Base-by-base conservation (phyloP, 1,284 basidiomycete genomes). In the Rhodofomes roseus region DNA sequence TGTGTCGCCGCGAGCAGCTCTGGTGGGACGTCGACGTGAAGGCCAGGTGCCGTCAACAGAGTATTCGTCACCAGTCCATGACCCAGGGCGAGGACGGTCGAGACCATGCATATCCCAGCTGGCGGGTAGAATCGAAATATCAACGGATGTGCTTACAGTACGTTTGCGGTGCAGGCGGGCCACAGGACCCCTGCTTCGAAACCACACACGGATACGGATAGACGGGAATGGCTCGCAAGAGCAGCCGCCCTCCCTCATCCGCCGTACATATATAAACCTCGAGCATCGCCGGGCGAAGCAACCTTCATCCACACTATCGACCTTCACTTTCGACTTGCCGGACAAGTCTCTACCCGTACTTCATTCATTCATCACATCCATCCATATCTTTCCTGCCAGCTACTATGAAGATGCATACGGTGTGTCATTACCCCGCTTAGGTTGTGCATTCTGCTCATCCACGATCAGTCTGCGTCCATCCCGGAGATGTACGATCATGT, bases 401-500 rank as follows among this genome's bases (percentile, higher is more conserved):
- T 62, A 58, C 56, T 16, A 51, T 16, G 9, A 46, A 25, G 25
- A 48, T 48, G 46, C 23, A 27, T 48, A 14, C 23, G 16, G 50
- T 52, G 31, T 22, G 50, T 52, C 31, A 34, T 11, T 25, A 18
- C 4, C 36, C 18, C 8, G 6, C 3, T 29, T 9, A 50, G 18
- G 18, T 29, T 9, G 29, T 31, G 25, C 25, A 2, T 7, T 8
- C 18, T 22, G 27, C 46, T 50, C 12, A 52, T 23, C 4, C 29
- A 9, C 16, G n/a, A 20, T 29, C 31, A 55, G 46, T 52, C 59
- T 29, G 55, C 57, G 25, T 54, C 61, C 59, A 55, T 65, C 44
- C 62, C 68, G 18, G 63, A 68, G 57, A 64, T 71, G 60, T 55
- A 61, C 48, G 65, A 64, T 56, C 57, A 66, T 52, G 68, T 65